Base-by-base conservation (phyloP, 352 stramenopile species). In the Globisporangium spinosum region DNA sequence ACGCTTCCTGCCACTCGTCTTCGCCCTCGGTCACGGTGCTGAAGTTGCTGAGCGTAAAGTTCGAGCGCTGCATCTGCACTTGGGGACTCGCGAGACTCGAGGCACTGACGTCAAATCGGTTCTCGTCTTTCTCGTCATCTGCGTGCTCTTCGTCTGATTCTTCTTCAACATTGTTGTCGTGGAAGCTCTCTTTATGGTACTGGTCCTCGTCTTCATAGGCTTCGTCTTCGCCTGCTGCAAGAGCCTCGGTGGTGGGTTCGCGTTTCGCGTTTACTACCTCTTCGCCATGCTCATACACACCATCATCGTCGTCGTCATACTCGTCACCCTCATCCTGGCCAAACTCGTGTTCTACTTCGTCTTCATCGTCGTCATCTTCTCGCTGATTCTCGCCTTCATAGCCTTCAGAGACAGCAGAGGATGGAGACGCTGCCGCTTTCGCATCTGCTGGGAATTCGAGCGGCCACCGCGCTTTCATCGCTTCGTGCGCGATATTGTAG, bases 1-100 rank as follows among this genome's bases (percentile, higher is more conserved):
- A 95, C 6, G 88, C 88, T 65, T 94, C 83, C 47, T 91, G 81
- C 88, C 88, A 95, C 59, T 94, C 85, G 64, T 88, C 77, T 8
- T 70, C 58, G 12, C 47, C 59, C 5, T 70, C 56, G 2, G 69
- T 58, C 9, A 62, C 45, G 10, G 51, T 62, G 35, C 66, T 68
- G 5, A 68, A 51, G 53, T 57, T 58, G 10, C 64, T 78, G 67
- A 45, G 60, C 63, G 54, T 71, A 17, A 69, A 69, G 64, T 69
- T 58, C 62, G 62, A 67, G 34, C 34, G 55, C 25, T 32, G 3
- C 25, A 27, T 64, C 57, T 27, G 8, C 34, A 13, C 9, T 15
- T 47, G 47, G 10, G 34, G n/a, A 13, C 20, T 63, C 38, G 35
- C 51, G 22, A 5, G 25, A 17, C 34, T 62, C 40, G 40, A 9